Evolutionary conservation across 1,284 basidiomycete genomes (phyloP).

Genomic region (Exobasidium rhododendri): DNA sequence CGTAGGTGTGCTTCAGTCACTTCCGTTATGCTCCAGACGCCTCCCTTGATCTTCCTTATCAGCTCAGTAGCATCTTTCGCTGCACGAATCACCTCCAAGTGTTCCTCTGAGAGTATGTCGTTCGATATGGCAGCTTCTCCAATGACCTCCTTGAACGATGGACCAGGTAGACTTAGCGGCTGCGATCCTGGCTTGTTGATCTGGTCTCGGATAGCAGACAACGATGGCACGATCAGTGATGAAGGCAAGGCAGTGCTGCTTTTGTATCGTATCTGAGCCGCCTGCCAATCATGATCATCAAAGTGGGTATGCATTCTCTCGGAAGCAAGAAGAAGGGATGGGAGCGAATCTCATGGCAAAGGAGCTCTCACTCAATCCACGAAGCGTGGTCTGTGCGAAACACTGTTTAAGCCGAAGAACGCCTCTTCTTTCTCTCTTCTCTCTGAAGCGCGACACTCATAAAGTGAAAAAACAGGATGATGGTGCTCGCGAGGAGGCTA

Average conservation of each 20-base stretch:
- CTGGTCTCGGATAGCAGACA: not conserved
- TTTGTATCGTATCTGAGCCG: not conserved
- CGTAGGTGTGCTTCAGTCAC: constrained; percentile 1
- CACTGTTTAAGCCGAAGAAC: no score
- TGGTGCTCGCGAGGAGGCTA: no score
- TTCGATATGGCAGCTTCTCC: not conserved
- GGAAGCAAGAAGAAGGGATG: not conserved
- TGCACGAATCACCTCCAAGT: not conserved
- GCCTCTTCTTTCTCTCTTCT: no score
- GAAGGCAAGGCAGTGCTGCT: not conserved
- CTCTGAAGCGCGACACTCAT: no score
- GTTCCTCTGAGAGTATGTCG: not conserved
- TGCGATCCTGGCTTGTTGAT: not conserved
- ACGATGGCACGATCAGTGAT: not conserved
- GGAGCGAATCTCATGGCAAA: no score
- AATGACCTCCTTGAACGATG: not conserved
- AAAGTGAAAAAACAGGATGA: no score
- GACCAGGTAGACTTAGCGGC: not conserved
- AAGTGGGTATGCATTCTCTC: constrained; percentile 3
- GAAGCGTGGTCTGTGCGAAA: no score
- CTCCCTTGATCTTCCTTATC: not conserved
- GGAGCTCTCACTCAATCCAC: no score
- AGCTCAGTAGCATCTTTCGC: not conserved
- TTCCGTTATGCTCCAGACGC: not conserved
- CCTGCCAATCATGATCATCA: constrained; percentile 5